phyloP scores from a whole-genome alignment of 257 asterid species.

The Solanum ossicruentum region DNA sequence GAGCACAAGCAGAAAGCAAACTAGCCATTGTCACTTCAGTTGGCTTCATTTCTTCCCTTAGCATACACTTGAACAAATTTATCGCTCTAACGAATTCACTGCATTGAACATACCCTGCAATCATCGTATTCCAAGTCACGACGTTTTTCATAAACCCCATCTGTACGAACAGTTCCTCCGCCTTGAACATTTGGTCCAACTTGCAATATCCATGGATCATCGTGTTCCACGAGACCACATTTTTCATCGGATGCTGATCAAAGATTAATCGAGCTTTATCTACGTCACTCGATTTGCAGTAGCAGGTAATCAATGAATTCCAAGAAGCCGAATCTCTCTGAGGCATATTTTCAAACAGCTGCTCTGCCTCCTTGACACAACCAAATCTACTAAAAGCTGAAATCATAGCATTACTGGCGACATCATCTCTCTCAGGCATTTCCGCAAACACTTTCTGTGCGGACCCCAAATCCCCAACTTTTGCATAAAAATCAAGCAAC shows the following conservation, averaged over 20 bases:
- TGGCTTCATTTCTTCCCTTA: slow-evolving; percentile 11
- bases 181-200: slow-evolving; percentile 5
- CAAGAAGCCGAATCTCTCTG: neutral
- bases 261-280: slow-evolving; percentile 15
- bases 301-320: neutral
- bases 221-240: neutral
- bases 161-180: slow-evolving; percentile 15
- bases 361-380: neutral
- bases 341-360: neutral
- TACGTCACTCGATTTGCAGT: slow-evolving; percentile 9
- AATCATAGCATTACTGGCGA: neutral
- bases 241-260: slow-evolving; percentile 16
- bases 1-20: slow-evolving; percentile 20
- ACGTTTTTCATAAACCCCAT: slow-evolving; percentile 12
- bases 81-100: slow-evolving; percentile 12
- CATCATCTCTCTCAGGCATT: neutral
- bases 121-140: slow-evolving; percentile 21
- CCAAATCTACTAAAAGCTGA: neutral
- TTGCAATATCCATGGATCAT: slow-evolving; percentile 21
- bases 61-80: slow-evolving; percentile 11
- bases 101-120: slow-evolving; percentile 15
- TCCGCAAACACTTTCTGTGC: neutral
- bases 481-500: neutral
- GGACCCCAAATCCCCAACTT: neutral
- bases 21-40: slow-evolving; percentile 23